Evolutionary conservation across 805 yeast genomes (phyloP).

Genomic region (Hanseniaspora lindneri): DNA sequence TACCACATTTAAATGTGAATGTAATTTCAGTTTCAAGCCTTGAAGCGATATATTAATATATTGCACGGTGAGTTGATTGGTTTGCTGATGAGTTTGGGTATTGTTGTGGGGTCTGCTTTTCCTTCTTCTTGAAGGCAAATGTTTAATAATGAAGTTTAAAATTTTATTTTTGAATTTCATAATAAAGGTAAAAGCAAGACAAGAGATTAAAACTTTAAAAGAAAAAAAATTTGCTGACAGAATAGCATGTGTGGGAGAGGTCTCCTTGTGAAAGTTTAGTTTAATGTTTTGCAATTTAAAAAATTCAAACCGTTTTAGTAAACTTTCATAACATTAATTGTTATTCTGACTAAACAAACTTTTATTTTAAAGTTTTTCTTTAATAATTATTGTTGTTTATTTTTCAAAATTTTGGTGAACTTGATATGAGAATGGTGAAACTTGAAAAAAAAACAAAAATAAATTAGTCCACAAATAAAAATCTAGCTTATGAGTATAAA

Average conservation of each 20-base stretch:
- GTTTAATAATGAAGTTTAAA: not conserved
- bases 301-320: not conserved
- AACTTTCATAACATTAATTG: constrained; percentile 1
- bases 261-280: constrained; percentile 14
- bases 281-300: not conserved
- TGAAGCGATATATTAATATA: too few species aligned
- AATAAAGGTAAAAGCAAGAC: too few species aligned
- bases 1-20: constrained; percentile 13
- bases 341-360: not conserved
- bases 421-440: not conserved
- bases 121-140: not conserved
- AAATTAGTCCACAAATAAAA: not conserved
- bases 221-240: not conserved
- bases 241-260: constrained; percentile 13
- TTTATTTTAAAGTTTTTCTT: not conserved
- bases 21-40: constrained; percentile 18
- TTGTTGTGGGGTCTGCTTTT: not conserved
- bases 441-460: not conserved
- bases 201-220: not conserved
- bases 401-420: not conserved
- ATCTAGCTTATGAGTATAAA: too few species aligned
- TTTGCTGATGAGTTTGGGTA: not conserved
- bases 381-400: not conserved
- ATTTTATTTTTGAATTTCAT: too few species aligned
- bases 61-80: too few species aligned